A percentile compares a stretch with the other conserved stretches of the same genome.
Evolutionary conservation across 2,329 filamentous ascomycete genomes (phyloP).

Genomic region (Talaromyces atroroseus): DNA sequence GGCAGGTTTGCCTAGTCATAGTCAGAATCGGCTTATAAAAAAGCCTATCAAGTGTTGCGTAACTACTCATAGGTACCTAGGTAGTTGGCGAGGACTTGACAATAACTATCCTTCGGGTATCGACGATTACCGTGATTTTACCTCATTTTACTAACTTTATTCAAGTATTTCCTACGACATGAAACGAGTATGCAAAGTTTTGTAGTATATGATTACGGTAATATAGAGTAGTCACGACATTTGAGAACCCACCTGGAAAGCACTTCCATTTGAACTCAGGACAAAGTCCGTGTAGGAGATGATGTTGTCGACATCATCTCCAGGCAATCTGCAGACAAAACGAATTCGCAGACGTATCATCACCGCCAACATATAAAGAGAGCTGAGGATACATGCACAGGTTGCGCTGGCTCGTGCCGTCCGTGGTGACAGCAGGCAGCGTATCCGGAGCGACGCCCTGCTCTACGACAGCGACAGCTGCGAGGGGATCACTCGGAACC

Average conservation of each 20-base stretch:
- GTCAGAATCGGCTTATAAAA: not conserved
- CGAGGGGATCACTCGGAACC: constrained; percentile 4
- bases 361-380: not conserved
- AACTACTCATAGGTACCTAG: no score
- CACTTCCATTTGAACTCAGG: not conserved
- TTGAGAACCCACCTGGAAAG: no score
- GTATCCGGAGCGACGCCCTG: constrained; percentile 10
- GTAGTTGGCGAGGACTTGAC: no score
- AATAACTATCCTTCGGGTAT: no score
- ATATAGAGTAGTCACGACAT: no score
- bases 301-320: not conserved
- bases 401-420: not conserved
- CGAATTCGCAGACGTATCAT: not conserved
- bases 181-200: no score
- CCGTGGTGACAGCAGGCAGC: not conserved
- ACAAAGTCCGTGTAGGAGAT: not conserved
- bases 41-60: not conserved
- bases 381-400: not conserved
- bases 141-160: no score
- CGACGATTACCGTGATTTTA: no score
- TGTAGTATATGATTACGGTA: no score
- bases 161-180: no score
- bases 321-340: not conserved
- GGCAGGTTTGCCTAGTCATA: not conserved
- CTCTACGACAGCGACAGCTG: constrained; percentile 13